These are phyloP conservation scores for Eucalyptus tenuipes DNA, from an alignment of 345 rosid genomes.

Conservation along the genomic window DNA sequence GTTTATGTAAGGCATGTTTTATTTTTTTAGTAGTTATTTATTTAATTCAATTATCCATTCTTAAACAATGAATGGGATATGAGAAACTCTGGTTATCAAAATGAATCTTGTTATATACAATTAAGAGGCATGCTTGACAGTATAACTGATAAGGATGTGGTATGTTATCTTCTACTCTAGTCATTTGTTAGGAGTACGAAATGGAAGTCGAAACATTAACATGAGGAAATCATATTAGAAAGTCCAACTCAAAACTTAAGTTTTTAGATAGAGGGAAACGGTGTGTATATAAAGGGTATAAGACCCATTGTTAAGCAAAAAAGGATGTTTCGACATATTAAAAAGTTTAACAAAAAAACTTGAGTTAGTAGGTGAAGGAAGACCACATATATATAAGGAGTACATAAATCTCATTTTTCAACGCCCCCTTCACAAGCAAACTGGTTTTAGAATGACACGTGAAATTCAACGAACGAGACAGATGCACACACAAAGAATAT, in stretches of 20 bases:
- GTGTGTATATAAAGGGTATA: not conserved
- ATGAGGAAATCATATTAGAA: not conserved
- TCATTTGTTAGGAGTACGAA: not conserved
- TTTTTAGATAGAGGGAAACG: not conserved
- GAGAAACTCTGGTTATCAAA: not conserved
- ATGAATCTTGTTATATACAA: not conserved
- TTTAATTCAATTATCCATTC: not conserved
- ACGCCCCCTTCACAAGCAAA: not conserved
- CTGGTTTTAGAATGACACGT: accelerated
- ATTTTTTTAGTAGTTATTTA: not conserved
- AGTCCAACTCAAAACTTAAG: not conserved
- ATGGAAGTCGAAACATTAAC: not conserved
- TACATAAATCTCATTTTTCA: not conserved
- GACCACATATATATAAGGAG: not conserved
- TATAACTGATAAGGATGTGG: not conserved
- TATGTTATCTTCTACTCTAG: not conserved
- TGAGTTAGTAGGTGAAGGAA: not conserved
- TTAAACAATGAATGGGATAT: not conserved
- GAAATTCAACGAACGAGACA: not conserved
- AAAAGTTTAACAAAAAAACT: not conserved
- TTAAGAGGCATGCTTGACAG: not conserved
- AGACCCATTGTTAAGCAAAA: not conserved
- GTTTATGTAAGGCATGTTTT: not conserved
- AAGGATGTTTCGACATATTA: not conserved
- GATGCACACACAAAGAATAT: not conserved